phyloP scores from a whole-genome alignment of 352 stramenopile genomes.

The Phytophthora chlamydospora region DNA sequence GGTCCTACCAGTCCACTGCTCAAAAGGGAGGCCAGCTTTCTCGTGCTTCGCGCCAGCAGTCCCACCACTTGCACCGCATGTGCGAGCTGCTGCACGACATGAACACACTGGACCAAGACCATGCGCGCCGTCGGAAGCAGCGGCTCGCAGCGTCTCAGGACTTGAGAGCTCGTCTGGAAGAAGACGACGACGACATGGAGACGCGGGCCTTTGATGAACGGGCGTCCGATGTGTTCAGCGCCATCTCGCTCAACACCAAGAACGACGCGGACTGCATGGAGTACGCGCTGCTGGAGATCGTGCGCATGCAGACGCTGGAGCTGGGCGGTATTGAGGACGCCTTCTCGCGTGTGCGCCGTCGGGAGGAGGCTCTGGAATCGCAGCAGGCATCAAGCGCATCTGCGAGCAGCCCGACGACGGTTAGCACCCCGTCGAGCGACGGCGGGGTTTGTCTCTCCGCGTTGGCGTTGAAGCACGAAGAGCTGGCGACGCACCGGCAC shows the following conservation, averaged over 20 bases:
- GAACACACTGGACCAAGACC: constrained; percentile 68
- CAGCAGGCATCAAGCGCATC: constrained; percentile 31
- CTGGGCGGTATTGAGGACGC: constrained; percentile 77
- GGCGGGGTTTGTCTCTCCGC: constrained; percentile 39
- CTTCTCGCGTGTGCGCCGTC: constrained; percentile 60
- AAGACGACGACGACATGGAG: constrained; percentile 74
- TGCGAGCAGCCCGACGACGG: constrained; percentile 18
- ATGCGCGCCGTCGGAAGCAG: constrained; percentile 45
- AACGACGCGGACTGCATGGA: constrained; percentile 85
- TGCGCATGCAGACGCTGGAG: constrained; percentile 83
- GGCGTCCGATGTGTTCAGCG: constrained; percentile 74
- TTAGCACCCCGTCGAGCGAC: constrained; percentile 13
- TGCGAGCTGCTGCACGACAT: constrained; percentile 78
- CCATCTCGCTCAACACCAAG: constrained; percentile 71
- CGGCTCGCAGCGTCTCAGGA: constrained; percentile 34
- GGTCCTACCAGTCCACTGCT: constrained; percentile 59
- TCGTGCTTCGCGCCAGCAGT: constrained; percentile 63
- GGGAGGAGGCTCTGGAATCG: constrained; percentile 52
- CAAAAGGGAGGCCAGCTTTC: constrained; percentile 74
- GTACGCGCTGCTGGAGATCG: constrained; percentile 77
- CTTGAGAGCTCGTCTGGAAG: constrained; percentile 16
- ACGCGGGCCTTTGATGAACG: constrained; percentile 70
- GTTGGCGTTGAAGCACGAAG: constrained; percentile 48
- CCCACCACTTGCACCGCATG: constrained; percentile 69
- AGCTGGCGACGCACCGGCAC: constrained; percentile 52